A percentile compares a stretch with the other conserved stretches of the same genome.
These are phyloP conservation scores for Aspergillus luchuensis DNA, from an alignment of 2,329 filamentous ascomycete genomes.

Conservation along the genomic window DNA sequence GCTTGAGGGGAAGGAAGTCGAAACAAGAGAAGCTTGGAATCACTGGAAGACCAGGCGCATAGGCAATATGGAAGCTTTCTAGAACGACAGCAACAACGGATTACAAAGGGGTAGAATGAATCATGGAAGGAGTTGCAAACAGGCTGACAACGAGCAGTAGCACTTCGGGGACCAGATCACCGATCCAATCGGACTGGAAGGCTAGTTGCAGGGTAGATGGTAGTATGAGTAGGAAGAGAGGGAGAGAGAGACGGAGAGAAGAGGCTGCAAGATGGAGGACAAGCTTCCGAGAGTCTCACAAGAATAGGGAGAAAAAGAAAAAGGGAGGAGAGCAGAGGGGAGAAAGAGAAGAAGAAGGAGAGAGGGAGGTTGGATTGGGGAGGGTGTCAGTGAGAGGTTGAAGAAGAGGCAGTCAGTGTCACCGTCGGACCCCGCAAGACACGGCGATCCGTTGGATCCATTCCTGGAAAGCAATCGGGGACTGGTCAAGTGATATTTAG, in stretches of 20 bases:
- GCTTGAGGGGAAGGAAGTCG: background rate
- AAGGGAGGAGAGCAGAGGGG: background rate
- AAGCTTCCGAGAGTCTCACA: background rate
- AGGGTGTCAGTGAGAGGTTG: background rate
- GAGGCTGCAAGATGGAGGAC: background rate
- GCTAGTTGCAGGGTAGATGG: slow-evolving; percentile 10
- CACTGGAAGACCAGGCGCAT: background rate
- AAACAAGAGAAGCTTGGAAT: background rate
- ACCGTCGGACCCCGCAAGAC: slow-evolving; percentile 2
- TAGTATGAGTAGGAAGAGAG: background rate
- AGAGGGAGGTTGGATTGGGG: background rate
- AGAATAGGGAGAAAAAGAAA: background rate
- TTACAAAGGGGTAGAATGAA: background rate
- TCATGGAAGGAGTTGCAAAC: background rate
- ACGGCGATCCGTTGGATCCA: background rate
- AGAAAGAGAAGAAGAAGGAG: background rate
- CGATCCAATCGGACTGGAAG: slow-evolving; percentile 8
- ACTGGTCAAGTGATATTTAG: too few species aligned
- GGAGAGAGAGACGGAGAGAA: slow-evolving; percentile 4
- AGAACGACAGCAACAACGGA: background rate
- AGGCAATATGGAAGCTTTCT: background rate
- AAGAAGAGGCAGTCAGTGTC: background rate
- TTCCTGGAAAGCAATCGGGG: background rate
- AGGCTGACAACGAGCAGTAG: background rate
- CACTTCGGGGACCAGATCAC: background rate